Evolutionary conservation across 305 asterid species (phyloP).

Genomic region (Ilex paraguariensis): DNA sequence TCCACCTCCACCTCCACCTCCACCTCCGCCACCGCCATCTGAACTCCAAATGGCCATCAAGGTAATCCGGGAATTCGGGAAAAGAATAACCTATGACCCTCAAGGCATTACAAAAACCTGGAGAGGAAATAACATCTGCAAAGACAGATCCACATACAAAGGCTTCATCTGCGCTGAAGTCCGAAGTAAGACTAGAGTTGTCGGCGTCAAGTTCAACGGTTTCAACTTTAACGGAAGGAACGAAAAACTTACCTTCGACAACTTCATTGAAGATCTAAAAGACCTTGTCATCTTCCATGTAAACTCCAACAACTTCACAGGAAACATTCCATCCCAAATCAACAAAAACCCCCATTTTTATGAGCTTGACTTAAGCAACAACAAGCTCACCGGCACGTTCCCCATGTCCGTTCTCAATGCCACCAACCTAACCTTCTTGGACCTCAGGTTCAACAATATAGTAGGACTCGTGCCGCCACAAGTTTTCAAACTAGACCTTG

Average conservation of each 20-base stretch:
- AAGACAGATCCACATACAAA: conserved; percentile 13
- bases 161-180: conserved; percentile 41
- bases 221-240: not conserved
- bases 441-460: conserved; percentile 45
- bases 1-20: not conserved
- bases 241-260: not conserved
- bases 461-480: conserved; percentile 31
- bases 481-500: conserved; percentile 50
- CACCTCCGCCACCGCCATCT: not conserved
- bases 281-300: conserved; percentile 42
- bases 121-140: conserved; percentile 36
- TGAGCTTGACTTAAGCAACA: conserved; percentile 63
- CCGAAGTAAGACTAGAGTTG: conserved; percentile 21
- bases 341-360: conserved; percentile 14
- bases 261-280: conserved; percentile 23
- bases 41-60: conserved; percentile 22
- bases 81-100: conserved; percentile 23
- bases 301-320: conserved; percentile 47
- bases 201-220: conserved; percentile 37
- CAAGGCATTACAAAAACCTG: conserved; percentile 21
- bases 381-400: conserved; percentile 38
- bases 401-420: conserved; percentile 41
- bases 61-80: conserved; percentile 25
- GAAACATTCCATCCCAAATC: conserved; percentile 26
- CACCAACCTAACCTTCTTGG: conserved; percentile 48